Evolutionary conservation across 2,329 filamentous ascomycete genomes (phyloP), one percentile per base, ranked within the genome.

Genomic region (Zasmidium cellare): DNA sequence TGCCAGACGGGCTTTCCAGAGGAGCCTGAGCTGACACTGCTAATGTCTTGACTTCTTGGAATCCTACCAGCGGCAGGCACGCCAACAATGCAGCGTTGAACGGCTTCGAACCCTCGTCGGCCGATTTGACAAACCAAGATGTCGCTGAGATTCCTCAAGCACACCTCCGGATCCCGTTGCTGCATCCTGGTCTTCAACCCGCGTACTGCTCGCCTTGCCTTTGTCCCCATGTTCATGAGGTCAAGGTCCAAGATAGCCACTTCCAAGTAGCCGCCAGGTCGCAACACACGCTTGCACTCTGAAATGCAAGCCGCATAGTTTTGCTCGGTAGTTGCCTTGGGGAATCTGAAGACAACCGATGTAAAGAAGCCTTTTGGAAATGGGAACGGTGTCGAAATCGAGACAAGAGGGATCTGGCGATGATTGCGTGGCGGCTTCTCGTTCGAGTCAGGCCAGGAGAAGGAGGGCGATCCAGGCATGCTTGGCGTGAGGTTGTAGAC

Each of bases 261-360:
- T 72, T 94, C 90, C n/a, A 94, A 82, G 68, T 87, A 89, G 0
- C 90, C 90, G 11, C 88, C 88, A 0, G 90, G 88, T 62, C 89
- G 87, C 24, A 94, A 79, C 0, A 93, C 90, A 1, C 90, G 86
- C 53, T 89, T 88, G 57, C 88, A 87, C 72, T 94, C 90, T 0
- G 84, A 84, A 18, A 94, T 79, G 49, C 91, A 82, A 68, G 87
- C 87, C 58, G 85, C 83, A 68, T 91, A 90, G 60, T 88, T 80
- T 0, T 83, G 76, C 58, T 90, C 87, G 0, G 89, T 84, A 0
- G 86, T 84, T 0, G 86, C 88, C 0, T 84, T 76, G 0, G 90
- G 89, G 67, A 94, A 94, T 44, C 91, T 87, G 68, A 90, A 87
- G 18, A 92, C 87, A 1, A 92, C 86, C 2, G 86, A 84, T 1